phyloP scores from a whole-genome alignment of 208 protist genomes.

The Borovskyia barvae region DNA sequence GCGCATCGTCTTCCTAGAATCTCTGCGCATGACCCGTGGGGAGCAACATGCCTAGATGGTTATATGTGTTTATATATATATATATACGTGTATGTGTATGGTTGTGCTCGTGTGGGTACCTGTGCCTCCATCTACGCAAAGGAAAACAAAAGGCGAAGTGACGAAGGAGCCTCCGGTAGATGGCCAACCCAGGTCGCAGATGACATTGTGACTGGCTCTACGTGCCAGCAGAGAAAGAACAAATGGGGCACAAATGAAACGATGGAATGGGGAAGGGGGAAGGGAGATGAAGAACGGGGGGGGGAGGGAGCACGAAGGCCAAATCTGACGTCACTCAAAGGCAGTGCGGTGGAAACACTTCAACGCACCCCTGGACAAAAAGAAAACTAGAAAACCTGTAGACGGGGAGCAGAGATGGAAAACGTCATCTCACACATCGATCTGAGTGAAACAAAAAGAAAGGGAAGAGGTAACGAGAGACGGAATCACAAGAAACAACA shows the following conservation, averaged over 20 bases:
- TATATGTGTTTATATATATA: background rate
- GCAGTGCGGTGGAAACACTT: background rate
- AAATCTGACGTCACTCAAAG: background rate
- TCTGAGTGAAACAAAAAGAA: slow-evolving; percentile 14
- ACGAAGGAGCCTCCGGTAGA: background rate
- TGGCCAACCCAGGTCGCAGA: background rate
- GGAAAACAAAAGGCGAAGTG: background rate
- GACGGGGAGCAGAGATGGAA: background rate
- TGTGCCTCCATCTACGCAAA: background rate
- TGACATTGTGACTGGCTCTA: too few relatives aligned
- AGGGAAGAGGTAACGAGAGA: background rate
- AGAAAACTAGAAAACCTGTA: background rate
- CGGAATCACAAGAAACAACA: slow-evolving; percentile 7
- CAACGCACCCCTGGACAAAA: background rate
- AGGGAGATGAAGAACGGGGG: background rate
- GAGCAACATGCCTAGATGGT: background rate
- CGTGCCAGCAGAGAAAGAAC: too few relatives aligned
- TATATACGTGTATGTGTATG: background rate
- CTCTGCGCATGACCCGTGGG: background rate
- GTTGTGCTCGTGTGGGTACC: background rate
- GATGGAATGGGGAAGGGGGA: background rate
- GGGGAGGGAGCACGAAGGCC: too few relatives aligned
- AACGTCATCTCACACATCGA: too few relatives aligned
- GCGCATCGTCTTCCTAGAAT: too few relatives aligned
- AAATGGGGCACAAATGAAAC: too few relatives aligned